Evolutionary conservation across 768 basidiomycete species (phyloP), one percentile per base, ranked within the genome.

Genomic region (Daedalea quercina): DNA sequence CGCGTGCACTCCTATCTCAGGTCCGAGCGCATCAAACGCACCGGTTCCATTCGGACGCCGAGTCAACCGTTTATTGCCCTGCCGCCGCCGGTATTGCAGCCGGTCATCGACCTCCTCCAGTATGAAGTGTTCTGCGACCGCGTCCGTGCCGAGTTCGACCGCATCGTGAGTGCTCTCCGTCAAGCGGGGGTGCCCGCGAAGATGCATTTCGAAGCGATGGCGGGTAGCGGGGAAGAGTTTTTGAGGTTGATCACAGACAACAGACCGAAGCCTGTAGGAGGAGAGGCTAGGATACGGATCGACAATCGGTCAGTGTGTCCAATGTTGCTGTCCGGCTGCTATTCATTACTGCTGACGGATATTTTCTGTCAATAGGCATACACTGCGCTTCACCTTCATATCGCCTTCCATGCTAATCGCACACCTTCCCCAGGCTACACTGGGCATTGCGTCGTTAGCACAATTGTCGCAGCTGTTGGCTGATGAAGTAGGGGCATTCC

Each of bases 361-460:
- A 33, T 12, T 13, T 44, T 3, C 9, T 9, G n/a, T 37, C 8
- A 33, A 23, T 52, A 90, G 89, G 58, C 82, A 87, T 57, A 82
- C 84, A 0, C 65, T 92, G 45, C 84, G 87, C 13, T 78, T 93
- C 59, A 89, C 87, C 2, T 84, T 90, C 63, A 61, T 74, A 19
- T 84, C 90, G 0, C 90, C 90, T 15, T 90, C 88, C 11, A 77
- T 79, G 9, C 67, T 93, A 24, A 81, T 77, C n/a, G 89, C 84
- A 0, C 87, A 90, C 63, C 76, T 92, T 20, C 77, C 88, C 4
- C 89, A 90, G 68, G 87, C 89, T 13, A 91, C 86, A 1, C 67
- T 91, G 17, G 63, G 76, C 1, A 80, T 92, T 13, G 79, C 84
- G 3, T 88, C 89, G 2, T 78, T 93, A 22, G 81, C 87, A 4